phyloP scores from a whole-genome alignment of 2,329 filamentous ascomycete species.

The Fusarium coicis region DNA sequence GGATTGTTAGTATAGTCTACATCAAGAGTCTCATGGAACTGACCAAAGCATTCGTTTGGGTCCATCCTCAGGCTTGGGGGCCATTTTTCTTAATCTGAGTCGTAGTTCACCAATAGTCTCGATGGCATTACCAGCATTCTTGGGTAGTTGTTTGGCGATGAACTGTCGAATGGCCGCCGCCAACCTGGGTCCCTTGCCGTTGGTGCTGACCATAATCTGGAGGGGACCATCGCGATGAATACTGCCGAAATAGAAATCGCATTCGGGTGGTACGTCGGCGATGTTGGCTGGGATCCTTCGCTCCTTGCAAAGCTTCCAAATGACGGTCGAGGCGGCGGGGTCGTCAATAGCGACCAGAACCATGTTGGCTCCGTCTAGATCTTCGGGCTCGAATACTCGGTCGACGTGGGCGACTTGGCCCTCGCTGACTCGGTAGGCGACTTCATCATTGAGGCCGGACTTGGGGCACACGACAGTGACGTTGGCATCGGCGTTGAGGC shows the following conservation, averaged over 20 bases:
- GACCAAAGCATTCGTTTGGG: slow-evolving; percentile 92
- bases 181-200: slow-evolving; percentile 92
- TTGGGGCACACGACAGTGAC: slow-evolving; percentile 87
- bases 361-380: slow-evolving; percentile 86
- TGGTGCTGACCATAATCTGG: slow-evolving; percentile 99
- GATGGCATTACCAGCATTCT: slow-evolving; percentile 86
- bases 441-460: slow-evolving; percentile 86
- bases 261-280: slow-evolving; percentile 94
- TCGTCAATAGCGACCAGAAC: slow-evolving; percentile 95
- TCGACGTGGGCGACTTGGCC: slow-evolving; percentile 83
- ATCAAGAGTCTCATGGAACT: slow-evolving; percentile 41
- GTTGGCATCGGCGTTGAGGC: slow-evolving; percentile 92
- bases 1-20: slow-evolving; percentile 4
- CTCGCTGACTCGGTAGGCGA: slow-evolving; percentile 80
- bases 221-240: slow-evolving; percentile 94
- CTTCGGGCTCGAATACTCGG: slow-evolving; percentile 84
- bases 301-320: slow-evolving; percentile 95
- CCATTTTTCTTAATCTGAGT: slow-evolving; percentile 80
- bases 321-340: slow-evolving; percentile 85
- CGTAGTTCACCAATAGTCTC: slow-evolving; percentile 84
- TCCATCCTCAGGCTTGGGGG: slow-evolving; percentile 77
- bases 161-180: slow-evolving; percentile 86
- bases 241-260: slow-evolving; percentile 98
- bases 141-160: slow-evolving; percentile 81
- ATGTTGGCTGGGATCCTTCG: slow-evolving; percentile 90